Conservation (phyloP, 2,329 filamentous ascomycete species). For the Didymella glomerata region DNA sequence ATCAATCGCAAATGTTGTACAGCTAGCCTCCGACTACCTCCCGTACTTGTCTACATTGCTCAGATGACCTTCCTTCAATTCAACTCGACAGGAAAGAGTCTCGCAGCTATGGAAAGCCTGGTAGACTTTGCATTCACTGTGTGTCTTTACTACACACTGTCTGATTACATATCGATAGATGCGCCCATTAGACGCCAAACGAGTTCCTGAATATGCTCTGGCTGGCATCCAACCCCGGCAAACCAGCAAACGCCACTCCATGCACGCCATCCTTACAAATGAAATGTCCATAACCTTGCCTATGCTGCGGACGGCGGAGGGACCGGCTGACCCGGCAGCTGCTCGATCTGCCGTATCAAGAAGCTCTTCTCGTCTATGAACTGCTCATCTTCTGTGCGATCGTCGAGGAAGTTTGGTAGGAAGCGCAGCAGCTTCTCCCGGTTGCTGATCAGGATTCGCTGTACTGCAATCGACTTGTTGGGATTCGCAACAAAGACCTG, state of each 20-base stretch:
- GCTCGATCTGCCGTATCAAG: constrained; percentile 88
- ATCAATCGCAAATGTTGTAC: too few relatives aligned
- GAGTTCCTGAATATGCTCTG: constrained; percentile 4
- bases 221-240: constrained; percentile 9
- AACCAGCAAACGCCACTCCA: constrained; percentile 24
- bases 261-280: constrained; percentile 2
- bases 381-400: constrained; percentile 95
- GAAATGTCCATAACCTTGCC: constrained; percentile 4
- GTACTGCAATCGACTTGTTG: constrained; percentile 95
- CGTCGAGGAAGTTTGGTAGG: constrained; percentile 88
- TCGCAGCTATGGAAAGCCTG: neutral
- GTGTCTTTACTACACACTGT: neutral
- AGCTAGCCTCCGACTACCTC: too few relatives aligned
- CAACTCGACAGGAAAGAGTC: too few relatives aligned
- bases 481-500: constrained; percentile 97
- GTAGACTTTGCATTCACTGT: neutral
- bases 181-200: constrained; percentile 19
- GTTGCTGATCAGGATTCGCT: constrained; percentile 96
- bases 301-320: constrained; percentile 34
- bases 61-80: too few relatives aligned
- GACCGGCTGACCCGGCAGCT: constrained; percentile 47
- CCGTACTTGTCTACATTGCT: too few relatives aligned
- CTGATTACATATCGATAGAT: constrained; percentile 16
- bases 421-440: constrained; percentile 89
- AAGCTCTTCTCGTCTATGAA: constrained; percentile 99